Base-by-base conservation (phyloP, 192 early-diverging fungal genomes). In the Funneliformis geosporum region DNA sequence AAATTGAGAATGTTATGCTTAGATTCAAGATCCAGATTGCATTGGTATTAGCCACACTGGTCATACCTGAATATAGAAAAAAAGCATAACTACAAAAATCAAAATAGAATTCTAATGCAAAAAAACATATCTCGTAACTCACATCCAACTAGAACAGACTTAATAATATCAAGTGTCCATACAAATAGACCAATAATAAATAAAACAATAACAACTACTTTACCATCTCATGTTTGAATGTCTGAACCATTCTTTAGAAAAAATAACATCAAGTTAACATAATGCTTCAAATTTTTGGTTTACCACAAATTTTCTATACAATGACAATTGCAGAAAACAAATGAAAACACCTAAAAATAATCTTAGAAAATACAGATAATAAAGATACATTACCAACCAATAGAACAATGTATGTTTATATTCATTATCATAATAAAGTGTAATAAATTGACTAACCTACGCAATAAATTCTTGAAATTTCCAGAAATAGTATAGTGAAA, bases 191-290 rank as follows among this genome's bases (percentile, higher is more conserved):
- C 9, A 50, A 50, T 50, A 4, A 14, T 50, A 16, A 4, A 50
- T 50, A 14, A 50, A 50, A 16, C 47, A 4, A 2, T 11, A 2
- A 50, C 47, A 50, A 50, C 12, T 0, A 50, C 47, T 16, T 50
- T 50, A 23, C 65, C n/a, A 9, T 38, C 65, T 4, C 27, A 23
- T 33, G 27, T 67, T 0, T 12, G n/a, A 14, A 67, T 25, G 16
- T n/a, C 7, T 6, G 25, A 67, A 9, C 27, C 65, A 67, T 73
- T 50, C 11, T 73, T 14, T 3, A 21, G 43, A 33, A 18, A 73
- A 73, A 73, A 73, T 8, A 50, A 73, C 18, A 50, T 27, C 71
- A 73, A 21, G 12, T 73, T 47, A 72, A 72, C 47, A 50, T 43
- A 12, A 72, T 72, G 7, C 8, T 55, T n/a, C 18, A 47, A 23